These are phyloP conservation scores for Fusarium longipes DNA, from an alignment of 2,329 filamentous ascomycete genomes.

Conservation along the genomic window DNA sequence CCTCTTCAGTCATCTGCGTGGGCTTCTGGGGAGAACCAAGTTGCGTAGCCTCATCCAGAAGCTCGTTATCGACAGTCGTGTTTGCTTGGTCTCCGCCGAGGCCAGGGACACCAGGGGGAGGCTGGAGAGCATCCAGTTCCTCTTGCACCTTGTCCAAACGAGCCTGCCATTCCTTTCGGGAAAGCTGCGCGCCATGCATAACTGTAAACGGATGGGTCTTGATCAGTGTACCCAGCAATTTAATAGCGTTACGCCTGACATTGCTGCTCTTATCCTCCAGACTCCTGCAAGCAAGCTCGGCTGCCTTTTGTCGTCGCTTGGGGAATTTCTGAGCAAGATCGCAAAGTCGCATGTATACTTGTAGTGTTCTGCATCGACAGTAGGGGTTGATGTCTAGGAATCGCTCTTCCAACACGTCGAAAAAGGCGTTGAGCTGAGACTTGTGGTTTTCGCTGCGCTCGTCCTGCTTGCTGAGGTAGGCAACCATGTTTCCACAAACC, in stretches of 20 bases:
- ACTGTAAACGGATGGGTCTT: conserved; percentile 95
- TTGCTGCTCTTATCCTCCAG: conserved; percentile 99
- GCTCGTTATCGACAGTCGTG: conserved; percentile 76
- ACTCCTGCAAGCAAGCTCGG: conserved; percentile 87
- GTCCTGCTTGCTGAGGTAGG: conserved; percentile 88
- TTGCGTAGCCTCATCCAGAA: conserved; percentile 91
- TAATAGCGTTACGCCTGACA: conserved; percentile 93
- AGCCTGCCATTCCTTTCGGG: conserved; percentile 85
- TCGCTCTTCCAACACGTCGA: conserved; percentile 94
- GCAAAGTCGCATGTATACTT: conserved; percentile 92
- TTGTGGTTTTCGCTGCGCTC: conserved; percentile 94
- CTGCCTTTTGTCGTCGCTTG: conserved; percentile 87
- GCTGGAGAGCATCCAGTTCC: conserved; percentile 83
- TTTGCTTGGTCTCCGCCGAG: conserved; percentile 73
- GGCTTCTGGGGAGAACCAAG: conserved; percentile 76
- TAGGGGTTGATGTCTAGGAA: conserved; percentile 98
- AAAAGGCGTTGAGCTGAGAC: conserved; percentile 95
- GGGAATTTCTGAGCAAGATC: conserved; percentile 97
- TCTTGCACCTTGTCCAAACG: conserved; percentile 84
- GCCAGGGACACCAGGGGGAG: conserved; percentile 75
- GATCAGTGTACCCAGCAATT: conserved; percentile 86
- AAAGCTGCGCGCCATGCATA: conserved; percentile 88
- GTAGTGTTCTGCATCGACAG: conserved; percentile 89
- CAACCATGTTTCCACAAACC: conserved; percentile 95
- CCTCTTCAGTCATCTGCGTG: conserved; percentile 78